Conservation (phyloP, 2,329 filamentous ascomycete species). For the Neopestalotiopsis sp. region DNA sequence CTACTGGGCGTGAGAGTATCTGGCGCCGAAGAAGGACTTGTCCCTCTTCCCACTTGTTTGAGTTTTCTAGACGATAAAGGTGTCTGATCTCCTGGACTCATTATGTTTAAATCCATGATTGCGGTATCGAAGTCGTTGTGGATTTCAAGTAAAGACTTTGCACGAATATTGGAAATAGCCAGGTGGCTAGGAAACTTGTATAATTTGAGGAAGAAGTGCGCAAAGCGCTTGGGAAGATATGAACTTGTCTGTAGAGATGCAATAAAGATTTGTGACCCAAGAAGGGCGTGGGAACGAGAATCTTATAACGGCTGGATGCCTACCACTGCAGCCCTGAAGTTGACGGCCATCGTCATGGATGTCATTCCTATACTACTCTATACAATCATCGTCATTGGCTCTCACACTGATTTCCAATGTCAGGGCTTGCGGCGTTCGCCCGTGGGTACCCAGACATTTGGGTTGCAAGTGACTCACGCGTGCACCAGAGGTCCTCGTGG, state of each 20-base stretch:
- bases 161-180: background rate
- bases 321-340: background rate
- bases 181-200: background rate
- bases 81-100: background rate
- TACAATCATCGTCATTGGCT: background rate
- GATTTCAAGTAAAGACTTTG: background rate
- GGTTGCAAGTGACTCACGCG: background rate
- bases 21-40: slow-evolving; percentile 5
- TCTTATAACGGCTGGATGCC: background rate
- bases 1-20: background rate
- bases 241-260: background rate
- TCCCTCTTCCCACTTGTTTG: slow-evolving; percentile 1
- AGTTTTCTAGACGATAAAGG: slow-evolving; percentile 10
- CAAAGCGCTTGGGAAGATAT: slow-evolving; percentile 21
- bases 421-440: background rate
- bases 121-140: background rate
- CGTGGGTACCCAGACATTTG: background rate
- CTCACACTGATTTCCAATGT: background rate
- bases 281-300: background rate
- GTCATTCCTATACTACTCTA: background rate
- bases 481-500: background rate
- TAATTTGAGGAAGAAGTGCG: slow-evolving; percentile 19
- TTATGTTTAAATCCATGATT: slow-evolving; percentile 1
- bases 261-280: slow-evolving; percentile 5
- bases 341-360: background rate